A percentile compares a stretch with the other conserved stretches of the same genome.
Conservation (phyloP, 345 rosid species). For the Eucalyptus erythrocorys region DNA sequence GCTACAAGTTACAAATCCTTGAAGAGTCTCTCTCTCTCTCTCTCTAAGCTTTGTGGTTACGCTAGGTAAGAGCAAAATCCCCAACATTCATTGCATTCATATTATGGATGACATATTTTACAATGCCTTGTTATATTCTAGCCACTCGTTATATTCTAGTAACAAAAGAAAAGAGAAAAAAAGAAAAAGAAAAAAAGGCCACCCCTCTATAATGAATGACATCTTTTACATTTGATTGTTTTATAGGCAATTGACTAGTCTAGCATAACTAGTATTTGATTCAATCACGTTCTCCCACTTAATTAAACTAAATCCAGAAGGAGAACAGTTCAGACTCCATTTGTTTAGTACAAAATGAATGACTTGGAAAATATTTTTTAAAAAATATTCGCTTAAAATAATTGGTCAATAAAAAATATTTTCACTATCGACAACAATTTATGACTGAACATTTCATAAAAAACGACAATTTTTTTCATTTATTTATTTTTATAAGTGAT, state of each 20-base stretch:
- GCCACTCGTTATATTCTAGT: no score
- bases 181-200: neutral
- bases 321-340: rapidly evolving
- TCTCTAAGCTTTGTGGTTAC: no score
- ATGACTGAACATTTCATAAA: neutral
- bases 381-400: neutral
- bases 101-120: no score
- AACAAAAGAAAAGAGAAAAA: neutral
- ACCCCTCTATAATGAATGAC: neutral
- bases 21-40: neutral
- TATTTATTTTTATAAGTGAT: no score
- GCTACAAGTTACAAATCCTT: rapidly evolving
- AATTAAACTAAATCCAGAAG: neutral
- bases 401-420: no score
- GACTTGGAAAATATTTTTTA: neutral
- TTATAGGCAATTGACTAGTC: neutral
- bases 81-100: no score
- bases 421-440: neutral
- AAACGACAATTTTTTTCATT: rapidly evolving
- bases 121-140: no score
- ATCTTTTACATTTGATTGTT: neutral
- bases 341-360: neutral
- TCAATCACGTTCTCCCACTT: neutral
- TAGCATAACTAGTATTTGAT: neutral
- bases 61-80: no score